These are phyloP conservation scores for Irineochytrium annulatum DNA, from an alignment of 192 early-diverging fungal genomes.

Conservation along the genomic window DNA sequence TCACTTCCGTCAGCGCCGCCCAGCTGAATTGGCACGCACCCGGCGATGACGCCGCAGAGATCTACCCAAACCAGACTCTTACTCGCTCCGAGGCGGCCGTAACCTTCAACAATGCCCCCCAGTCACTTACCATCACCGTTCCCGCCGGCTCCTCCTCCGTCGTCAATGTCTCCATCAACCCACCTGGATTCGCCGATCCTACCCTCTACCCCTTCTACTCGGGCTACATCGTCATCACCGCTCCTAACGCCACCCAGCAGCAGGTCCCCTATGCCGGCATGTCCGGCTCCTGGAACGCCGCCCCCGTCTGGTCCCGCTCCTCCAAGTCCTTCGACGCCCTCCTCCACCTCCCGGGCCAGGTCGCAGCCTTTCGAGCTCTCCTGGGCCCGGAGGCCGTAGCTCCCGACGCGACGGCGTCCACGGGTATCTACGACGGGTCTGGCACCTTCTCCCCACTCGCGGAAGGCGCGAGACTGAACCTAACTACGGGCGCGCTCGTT, in stretches of 20 bases:
- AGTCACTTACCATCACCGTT: conserved; percentile 14
- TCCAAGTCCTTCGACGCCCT: neutral
- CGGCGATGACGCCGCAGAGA: conserved; percentile 1
- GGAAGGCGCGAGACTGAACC: neutral
- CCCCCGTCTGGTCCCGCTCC: neutral
- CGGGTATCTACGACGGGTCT: neutral
- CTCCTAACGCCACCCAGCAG: neutral
- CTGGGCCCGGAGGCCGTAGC: neutral
- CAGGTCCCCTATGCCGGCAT: conserved; percentile 28
- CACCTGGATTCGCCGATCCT: conserved; percentile 10
- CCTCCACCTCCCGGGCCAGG: neutral
- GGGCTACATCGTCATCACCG: conserved; percentile 26
- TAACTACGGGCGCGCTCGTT: neutral
- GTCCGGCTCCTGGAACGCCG: neutral
- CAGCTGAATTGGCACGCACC: conserved; percentile 36
- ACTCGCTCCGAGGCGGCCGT: neutral
- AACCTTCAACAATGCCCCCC: neutral
- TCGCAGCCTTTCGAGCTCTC: neutral
- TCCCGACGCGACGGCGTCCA: neutral
- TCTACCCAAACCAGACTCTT: neutral
- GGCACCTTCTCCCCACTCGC: neutral
- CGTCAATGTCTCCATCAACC: conserved; percentile 27
- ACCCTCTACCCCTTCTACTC: conserved; percentile 27
- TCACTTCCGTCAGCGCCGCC: conserved; percentile 28
- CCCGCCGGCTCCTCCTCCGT: conserved; percentile 18